Percentiles rank a stretch among this genome's conserved stretches.
Evolutionary conservation across 2,329 filamentous ascomycete genomes (phyloP).

Genomic region (Beauveria brongniartii): DNA sequence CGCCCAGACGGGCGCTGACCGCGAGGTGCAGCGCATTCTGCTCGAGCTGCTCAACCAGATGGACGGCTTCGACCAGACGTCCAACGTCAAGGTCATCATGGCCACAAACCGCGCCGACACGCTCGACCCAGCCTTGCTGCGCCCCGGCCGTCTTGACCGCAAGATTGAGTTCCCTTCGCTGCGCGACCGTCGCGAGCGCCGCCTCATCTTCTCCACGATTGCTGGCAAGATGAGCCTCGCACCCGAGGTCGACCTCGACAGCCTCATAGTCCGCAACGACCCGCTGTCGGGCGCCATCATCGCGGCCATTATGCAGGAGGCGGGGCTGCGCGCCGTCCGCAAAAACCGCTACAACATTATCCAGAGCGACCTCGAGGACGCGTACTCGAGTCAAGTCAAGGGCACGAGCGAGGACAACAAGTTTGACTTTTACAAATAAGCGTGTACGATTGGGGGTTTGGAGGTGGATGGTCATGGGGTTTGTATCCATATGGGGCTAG

Average conservation of each 20-base stretch:
- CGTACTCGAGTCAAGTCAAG: slow-evolving; percentile 96
- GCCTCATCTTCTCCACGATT: slow-evolving; percentile 96
- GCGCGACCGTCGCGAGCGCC: slow-evolving; percentile 85
- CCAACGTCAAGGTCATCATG: slow-evolving; percentile 99
- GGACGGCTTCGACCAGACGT: slow-evolving; percentile 98
- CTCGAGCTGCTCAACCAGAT: slow-evolving; percentile 98
- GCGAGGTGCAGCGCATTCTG: slow-evolving; percentile 96
- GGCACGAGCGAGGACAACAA: slow-evolving; percentile 57
- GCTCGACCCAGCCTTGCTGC: slow-evolving; percentile 86
- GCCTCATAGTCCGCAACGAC: slow-evolving; percentile 92
- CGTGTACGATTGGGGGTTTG: not conserved
- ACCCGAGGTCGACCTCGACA: slow-evolving; percentile 93
- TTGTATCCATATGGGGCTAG: slow-evolving; percentile 9
- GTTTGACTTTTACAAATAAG: slow-evolving; percentile 88
- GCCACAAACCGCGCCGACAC: slow-evolving; percentile 98
- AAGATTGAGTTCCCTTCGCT: slow-evolving; percentile 99
- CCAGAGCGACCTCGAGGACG: slow-evolving; percentile 91
- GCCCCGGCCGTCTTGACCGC: slow-evolving; percentile 88
- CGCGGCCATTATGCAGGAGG: slow-evolving; percentile 98
- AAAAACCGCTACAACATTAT: slow-evolving; percentile 99
- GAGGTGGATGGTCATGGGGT: not conserved
- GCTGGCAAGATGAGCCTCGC: slow-evolving; percentile 94
- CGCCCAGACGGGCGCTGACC: slow-evolving; percentile 93
- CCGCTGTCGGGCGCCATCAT: slow-evolving; percentile 93
- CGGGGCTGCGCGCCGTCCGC: slow-evolving; percentile 82